Evolutionary conservation across 345 rosid genomes (phyloP).

Genomic region (Citrus trifoliata): DNA sequence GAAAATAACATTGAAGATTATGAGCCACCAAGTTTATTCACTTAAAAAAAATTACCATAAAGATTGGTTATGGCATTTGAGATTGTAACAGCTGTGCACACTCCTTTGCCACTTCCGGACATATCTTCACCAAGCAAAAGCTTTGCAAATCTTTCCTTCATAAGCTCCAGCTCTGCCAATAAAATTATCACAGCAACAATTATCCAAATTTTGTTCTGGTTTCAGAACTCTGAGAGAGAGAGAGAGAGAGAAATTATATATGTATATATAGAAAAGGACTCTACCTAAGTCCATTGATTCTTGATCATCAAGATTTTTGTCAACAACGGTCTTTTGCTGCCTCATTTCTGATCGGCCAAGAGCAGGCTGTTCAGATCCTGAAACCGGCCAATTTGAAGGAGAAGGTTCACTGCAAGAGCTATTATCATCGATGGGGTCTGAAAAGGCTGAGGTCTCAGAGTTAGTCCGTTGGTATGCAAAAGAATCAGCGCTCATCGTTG

Average conservation of each 20-base stretch:
- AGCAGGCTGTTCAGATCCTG: slow-evolving; percentile 28
- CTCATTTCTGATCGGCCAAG: slow-evolving; percentile 30
- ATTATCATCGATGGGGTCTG: slow-evolving; percentile 56
- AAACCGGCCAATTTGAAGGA: slow-evolving; percentile 50
- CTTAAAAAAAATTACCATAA: slow-evolving; percentile 48
- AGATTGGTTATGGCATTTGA: slow-evolving; percentile 93
- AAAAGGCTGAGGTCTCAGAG: slow-evolving; percentile 64
- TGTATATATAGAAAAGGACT: neutral
- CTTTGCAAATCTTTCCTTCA: slow-evolving; percentile 92
- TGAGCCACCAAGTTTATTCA: neutral
- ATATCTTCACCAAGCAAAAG: slow-evolving; percentile 94
- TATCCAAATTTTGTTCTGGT: neutral
- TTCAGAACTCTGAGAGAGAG: no score
- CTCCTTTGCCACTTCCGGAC: slow-evolving; percentile 98
- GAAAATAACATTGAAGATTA: neutral
- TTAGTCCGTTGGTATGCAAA: slow-evolving; percentile 49
- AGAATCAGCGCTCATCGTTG: slow-evolving; percentile 53
- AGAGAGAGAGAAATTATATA: no score
- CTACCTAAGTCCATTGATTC: slow-evolving; percentile 58
- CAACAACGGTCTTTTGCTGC: slow-evolving; percentile 24
- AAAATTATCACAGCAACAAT: neutral
- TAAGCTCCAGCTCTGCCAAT: slow-evolving; percentile 64
- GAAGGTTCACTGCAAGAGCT: slow-evolving; percentile 61
- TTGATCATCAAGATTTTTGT: slow-evolving; percentile 40
- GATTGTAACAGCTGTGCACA: slow-evolving; percentile 82